A percentile compares a stretch with the other conserved stretches of the same genome.
These are phyloP conservation scores for Helicocarpus griseus DNA, from an alignment of 2,329 filamentous ascomycete genomes.

Conservation along the genomic window DNA sequence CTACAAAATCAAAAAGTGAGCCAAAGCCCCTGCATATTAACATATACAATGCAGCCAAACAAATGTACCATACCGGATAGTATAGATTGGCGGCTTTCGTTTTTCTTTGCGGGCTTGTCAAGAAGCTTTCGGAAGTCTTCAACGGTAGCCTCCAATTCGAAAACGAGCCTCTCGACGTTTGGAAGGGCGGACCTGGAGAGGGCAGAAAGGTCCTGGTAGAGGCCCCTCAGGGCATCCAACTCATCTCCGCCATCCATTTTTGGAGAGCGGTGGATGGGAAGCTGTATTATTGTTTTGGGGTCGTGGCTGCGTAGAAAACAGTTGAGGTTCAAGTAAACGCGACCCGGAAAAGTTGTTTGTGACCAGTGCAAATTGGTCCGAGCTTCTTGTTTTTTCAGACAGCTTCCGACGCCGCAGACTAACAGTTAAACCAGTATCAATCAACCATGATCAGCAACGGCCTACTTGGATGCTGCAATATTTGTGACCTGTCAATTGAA, in stretches of 20 bases:
- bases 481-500: too few species aligned
- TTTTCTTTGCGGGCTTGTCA: constrained; percentile 64
- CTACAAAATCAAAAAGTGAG: constrained; percentile 34
- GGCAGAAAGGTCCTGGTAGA: constrained; percentile 76
- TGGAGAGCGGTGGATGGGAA: neutral
- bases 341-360: neutral
- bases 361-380: neutral
- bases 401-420: neutral
- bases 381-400: neutral
- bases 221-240: constrained; percentile 67
- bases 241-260: constrained; percentile 65
- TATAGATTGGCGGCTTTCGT: constrained; percentile 62
- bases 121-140: constrained; percentile 62
- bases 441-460: too few species aligned
- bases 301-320: neutral
- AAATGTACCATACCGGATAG: constrained; percentile 48
- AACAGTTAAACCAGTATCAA: too few species aligned
- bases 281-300: neutral
- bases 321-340: neutral
- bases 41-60: neutral
- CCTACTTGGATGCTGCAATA: too few species aligned
- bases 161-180: constrained; percentile 58
- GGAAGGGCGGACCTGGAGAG: constrained; percentile 62
- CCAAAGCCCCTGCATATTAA: neutral
- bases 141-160: constrained; percentile 56